These are phyloP conservation scores for Euphorbia schlechtendalii DNA, from an alignment of 441 rosid genomes.

Conservation along the genomic window DNA sequence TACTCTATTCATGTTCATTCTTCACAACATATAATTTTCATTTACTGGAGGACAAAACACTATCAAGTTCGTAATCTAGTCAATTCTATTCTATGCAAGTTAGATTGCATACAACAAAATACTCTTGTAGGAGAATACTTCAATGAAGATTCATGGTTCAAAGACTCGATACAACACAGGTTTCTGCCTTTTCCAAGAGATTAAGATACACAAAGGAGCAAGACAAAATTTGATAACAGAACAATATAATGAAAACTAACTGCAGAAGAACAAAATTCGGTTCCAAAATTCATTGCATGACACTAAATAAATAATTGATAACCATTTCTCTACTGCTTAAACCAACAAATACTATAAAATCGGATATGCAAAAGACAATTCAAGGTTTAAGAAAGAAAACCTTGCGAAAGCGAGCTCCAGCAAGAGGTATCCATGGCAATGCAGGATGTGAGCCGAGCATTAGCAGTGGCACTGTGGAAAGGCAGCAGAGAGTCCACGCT, in stretches of 20 bases:
- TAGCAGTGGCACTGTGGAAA: conserved; percentile 72
- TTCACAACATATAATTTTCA: background rate
- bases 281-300: background rate
- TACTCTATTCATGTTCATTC: background rate
- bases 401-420: conserved; percentile 94
- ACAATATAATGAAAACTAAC: background rate
- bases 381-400: conserved; percentile 23
- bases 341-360: background rate
- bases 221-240: background rate
- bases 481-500: conserved; percentile 72
- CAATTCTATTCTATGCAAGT: background rate
- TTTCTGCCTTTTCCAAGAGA: background rate
- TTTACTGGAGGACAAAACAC: background rate
- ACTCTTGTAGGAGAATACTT: no score
- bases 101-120: no score
- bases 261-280: background rate
- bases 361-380: background rate
- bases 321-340: no score
- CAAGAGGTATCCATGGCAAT: conserved; percentile 76
- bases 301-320: background rate
- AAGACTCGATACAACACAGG: background rate
- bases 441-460: conserved; percentile 71
- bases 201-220: background rate
- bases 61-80: background rate
- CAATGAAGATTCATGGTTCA: no score